Conservation (phyloP, 306 rosid species). For the Mucuna pruriens region DNA sequence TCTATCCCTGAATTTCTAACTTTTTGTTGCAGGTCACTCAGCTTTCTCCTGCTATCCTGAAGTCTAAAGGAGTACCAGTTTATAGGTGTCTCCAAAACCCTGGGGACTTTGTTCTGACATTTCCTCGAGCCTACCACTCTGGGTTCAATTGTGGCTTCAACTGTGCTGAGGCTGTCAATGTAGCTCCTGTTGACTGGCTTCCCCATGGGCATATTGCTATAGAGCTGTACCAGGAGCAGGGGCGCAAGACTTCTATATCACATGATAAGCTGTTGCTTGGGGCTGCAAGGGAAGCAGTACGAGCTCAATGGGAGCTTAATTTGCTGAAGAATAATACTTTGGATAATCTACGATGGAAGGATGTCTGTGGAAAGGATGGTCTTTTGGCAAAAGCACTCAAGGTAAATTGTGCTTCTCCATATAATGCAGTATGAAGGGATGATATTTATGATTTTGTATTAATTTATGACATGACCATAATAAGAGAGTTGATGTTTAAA, state of each 20-base stretch:
- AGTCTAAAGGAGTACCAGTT: slow-evolving; percentile 93
- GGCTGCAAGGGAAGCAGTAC: slow-evolving; percentile 97
- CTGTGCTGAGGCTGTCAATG: slow-evolving; percentile 99
- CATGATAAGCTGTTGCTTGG: slow-evolving; percentile 97
- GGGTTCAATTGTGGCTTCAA: slow-evolving; percentile 99
- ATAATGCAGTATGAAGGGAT: slow-evolving; percentile 27
- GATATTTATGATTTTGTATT: slow-evolving; percentile 8
- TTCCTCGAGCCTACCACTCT: slow-evolving; percentile 98
- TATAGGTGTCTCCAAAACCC: slow-evolving; percentile 94
- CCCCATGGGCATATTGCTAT: slow-evolving; percentile 96
- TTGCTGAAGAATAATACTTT: slow-evolving; percentile 76
- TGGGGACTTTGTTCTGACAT: slow-evolving; percentile 96
- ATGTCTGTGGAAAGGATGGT: slow-evolving; percentile 90
- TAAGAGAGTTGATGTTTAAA: slow-evolving; percentile 7
- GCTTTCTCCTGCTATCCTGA: slow-evolving; percentile 92
- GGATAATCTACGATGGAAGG: slow-evolving; percentile 84
- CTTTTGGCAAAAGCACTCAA: slow-evolving; percentile 77
- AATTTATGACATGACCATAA: neutral
- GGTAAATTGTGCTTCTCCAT: slow-evolving; percentile 58
- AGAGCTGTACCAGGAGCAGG: slow-evolving; percentile 81
- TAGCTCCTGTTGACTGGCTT: slow-evolving; percentile 98
- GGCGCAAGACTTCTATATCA: slow-evolving; percentile 94
- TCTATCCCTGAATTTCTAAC: slow-evolving; percentile 37
- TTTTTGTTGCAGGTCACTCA: slow-evolving; percentile 81
- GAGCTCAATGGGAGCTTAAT: slow-evolving; percentile 96